Evolutionary conservation across 2,329 filamentous ascomycete species (phyloP), one percentile per base, ranked within the genome.

Genomic region (Colletotrichum tamarilloi): DNA sequence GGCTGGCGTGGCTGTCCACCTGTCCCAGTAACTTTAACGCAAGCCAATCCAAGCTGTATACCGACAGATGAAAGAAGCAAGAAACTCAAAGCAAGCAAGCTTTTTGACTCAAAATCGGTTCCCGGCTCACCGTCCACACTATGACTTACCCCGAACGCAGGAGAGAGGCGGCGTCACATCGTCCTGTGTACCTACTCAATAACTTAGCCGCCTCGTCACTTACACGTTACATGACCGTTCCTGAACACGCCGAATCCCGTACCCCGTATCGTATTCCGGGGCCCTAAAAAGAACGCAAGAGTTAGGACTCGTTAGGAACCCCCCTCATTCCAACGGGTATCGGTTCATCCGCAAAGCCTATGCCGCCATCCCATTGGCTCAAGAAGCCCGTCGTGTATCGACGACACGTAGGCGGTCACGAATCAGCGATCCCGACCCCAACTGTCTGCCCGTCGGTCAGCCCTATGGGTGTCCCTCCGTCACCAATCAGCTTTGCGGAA

Each of bases 71-170:
- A 28, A 60, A 57, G 55, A 60, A 75, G 67, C 73, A 73, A 62
- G 57, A 64, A 69, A 75, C 62, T 62, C 68, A 73, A 67, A n/a
- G 64, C 67, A 62, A 72, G 52, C 68, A 69, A 59, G 60, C 69
- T 68, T 65, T 74, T 63, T 73, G 53, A 75, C 53, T 73, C 59
- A 62, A 58, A 38, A 38, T 62, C 60, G 60, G 67, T 57, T 42
- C 62, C 38, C 62, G 52, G 49, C 32, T 28, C 52, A 28, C 32
- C 19, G 35, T 26, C 62, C 62, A 30, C 28, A 26, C 24, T 35
- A 16, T 42, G 14, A 42, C 38, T 42, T 42, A 19, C 38, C 57
- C 30, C n/a, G 42, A 49, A 49, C 42, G 42, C 9, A 60, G 22
- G 42, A 26, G 38, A 59, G 14, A 53, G 70, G 59, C 55, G 26